phyloP scores from a whole-genome alignment of 1,284 basidiomycete species.

The Fomes fomentarius region DNA sequence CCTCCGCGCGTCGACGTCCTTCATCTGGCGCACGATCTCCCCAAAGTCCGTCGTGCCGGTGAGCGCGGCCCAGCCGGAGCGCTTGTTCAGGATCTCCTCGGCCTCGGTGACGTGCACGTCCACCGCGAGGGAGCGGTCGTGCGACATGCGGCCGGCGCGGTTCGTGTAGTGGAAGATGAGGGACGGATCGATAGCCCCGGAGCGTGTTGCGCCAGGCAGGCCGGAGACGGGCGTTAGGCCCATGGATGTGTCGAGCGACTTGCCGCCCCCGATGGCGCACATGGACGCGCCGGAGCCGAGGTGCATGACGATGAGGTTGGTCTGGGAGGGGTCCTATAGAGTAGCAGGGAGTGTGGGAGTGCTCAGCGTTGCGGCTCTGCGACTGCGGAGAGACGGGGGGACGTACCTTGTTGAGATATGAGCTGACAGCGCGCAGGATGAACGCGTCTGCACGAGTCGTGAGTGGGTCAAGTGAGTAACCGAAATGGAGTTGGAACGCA shows the following conservation, averaged over 20 bases:
- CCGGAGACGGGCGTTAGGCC: constrained; percentile 80
- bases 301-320: constrained; percentile 80
- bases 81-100: constrained; percentile 80
- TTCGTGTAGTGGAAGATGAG: constrained; percentile 86
- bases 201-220: constrained; percentile 85
- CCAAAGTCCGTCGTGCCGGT: constrained; percentile 82
- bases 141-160: constrained; percentile 57
- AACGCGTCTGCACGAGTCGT: constrained; percentile 53
- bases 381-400: not conserved
- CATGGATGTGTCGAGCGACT: constrained; percentile 83
- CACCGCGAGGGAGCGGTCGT: constrained; percentile 48
- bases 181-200: constrained; percentile 81
- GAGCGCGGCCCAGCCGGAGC: constrained; percentile 73
- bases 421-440: constrained; percentile 63
- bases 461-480: constrained; percentile 34
- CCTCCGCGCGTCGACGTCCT: constrained; percentile 28
- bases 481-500: constrained; percentile 32
- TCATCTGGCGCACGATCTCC: constrained; percentile 51
- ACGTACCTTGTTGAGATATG: constrained; percentile 57
- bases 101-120: constrained; percentile 74
- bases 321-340: constrained; percentile 39
- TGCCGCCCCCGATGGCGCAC: constrained; percentile 71
- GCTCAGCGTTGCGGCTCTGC: not conserved
- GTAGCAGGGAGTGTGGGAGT: constrained; percentile 19
- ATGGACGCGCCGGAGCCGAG: constrained; percentile 86